Percentiles rank a stretch among this genome's conserved stretches.
Conservation (phyloP, 306 rosid genomes). For the Hylodesmum podocarpum region DNA sequence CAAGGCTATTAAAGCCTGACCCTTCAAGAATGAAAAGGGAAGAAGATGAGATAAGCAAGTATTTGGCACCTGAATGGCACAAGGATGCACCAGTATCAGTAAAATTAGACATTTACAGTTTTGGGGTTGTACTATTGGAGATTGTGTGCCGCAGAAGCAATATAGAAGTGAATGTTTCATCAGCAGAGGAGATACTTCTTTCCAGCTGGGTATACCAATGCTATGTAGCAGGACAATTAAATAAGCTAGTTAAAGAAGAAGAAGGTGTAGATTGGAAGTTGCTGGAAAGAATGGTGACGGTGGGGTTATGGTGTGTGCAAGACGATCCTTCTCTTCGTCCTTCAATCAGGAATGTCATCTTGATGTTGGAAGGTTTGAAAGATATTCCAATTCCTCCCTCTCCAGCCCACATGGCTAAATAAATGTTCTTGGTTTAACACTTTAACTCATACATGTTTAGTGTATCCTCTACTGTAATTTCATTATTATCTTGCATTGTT, state of each 20-base stretch:
- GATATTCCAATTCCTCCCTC: constrained; percentile 43
- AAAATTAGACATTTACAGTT: constrained; percentile 38
- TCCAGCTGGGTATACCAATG: constrained; percentile 40
- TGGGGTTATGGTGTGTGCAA: constrained; percentile 48
- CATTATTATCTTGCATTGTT: background rate
- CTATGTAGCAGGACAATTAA: constrained; percentile 27
- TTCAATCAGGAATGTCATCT: constrained; percentile 32
- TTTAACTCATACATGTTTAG: too few relatives aligned
- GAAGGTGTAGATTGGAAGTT: constrained; percentile 33
- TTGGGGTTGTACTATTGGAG: constrained; percentile 35
- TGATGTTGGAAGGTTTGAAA: constrained; percentile 46
- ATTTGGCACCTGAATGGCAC: constrained; percentile 44
- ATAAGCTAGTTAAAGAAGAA: constrained; percentile 2
- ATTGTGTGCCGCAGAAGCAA: constrained; percentile 30
- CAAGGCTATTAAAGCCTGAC: constrained; percentile 13
- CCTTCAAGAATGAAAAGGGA: background rate
- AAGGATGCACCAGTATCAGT: constrained; percentile 23
- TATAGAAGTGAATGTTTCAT: constrained; percentile 18
- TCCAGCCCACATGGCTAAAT: background rate
- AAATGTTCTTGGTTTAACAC: too few relatives aligned
- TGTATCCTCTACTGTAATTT: too few relatives aligned
- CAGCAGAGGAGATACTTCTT: constrained; percentile 20
- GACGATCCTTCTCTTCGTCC: constrained; percentile 36
- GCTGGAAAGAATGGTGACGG: constrained; percentile 49
- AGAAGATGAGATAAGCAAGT: background rate